Base-by-base conservation (phyloP, 176 grass and related monocot species). In the Otatea glauca region DNA sequence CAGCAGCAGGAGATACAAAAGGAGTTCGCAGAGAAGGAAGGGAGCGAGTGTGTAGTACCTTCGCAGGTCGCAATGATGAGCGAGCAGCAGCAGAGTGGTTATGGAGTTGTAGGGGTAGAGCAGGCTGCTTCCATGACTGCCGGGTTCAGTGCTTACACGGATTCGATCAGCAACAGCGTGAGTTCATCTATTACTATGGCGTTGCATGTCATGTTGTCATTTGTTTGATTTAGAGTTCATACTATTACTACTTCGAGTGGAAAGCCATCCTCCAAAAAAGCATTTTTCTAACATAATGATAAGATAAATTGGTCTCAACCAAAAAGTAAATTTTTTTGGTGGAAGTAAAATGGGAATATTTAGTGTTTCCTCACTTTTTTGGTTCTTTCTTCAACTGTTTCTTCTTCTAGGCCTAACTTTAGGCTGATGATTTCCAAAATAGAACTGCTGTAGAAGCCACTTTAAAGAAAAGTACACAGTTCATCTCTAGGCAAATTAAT, bases 131-230 rank as follows among this genome's bases (percentile, higher is more conserved):
- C 87, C 29, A 65, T 64, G 41, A 79, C 82, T 68, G 64, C 77
- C 10, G 85, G 61, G 45, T 54, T 87, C 84, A 90, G 79, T 71
- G 75, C 80, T 77, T 88, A 88, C 82, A 90, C 89, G 24, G 87
- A 79, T 79, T 88, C 89, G 14, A 68, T 72, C 76, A 87, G 83
- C 76, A 81, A 92, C 78, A 91, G 89, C 75, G 87, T 98, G 89
- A 98, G 95, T 86, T 76, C 82, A 77, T 93, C 81, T 93, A 85
- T 93, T 83, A 74, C 85, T 51, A 65, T 78, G 68, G 35, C 35
- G 58, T 74, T 55, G 69, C 49, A 70, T 53, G 18, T 24, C 68
- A 72, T 44, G 65, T 20, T 62, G 34, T 63, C 44, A 44, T 56
- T 7, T 25, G 12, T 77, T 76, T 24, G 51, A 39, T 49, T 18